phyloP scores from a whole-genome alignment of 164 flowering plant genomes.

The Liriodendron chinense region DNA sequence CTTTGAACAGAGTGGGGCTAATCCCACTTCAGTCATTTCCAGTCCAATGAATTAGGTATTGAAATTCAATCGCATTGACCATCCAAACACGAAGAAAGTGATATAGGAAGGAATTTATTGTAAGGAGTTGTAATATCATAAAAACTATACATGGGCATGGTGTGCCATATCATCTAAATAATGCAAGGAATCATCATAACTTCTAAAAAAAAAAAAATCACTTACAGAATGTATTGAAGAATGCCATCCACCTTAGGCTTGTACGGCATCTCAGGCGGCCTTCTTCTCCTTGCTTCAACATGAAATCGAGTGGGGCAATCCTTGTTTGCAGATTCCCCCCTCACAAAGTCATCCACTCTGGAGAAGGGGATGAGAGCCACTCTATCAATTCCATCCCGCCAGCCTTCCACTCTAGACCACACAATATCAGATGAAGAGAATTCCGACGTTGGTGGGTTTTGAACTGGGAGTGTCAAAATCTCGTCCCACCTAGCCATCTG shows the following conservation, averaged over 20 bases:
- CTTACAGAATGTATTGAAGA: constrained; percentile 94
- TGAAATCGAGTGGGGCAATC: constrained; percentile 96
- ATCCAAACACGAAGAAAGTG: no score
- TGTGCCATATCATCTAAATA: no score
- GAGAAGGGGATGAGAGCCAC: constrained; percentile 85
- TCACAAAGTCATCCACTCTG: constrained; percentile 90
- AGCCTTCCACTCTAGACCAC: constrained; percentile 95
- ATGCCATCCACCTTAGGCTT: constrained; percentile 94
- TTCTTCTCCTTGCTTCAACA: constrained; percentile 86
- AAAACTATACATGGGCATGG: no score
- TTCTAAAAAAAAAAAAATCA: neutral
- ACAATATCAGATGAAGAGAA: constrained; percentile 74
- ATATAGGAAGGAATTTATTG: no score
- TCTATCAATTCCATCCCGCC: constrained; percentile 80
- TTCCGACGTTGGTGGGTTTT: constrained; percentile 81
- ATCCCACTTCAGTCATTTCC: no score
- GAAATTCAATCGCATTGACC: no score
- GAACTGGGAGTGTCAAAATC: constrained; percentile 80
- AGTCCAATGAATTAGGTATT: no score
- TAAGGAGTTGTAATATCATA: no score
- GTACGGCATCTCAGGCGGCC: constrained; percentile 46
- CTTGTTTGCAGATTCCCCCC: constrained; percentile 78
- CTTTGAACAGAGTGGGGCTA: no score
- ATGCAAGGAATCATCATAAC: neutral
- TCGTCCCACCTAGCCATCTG: constrained; percentile 98